phyloP scores from a whole-genome alignment of 768 basidiomycete species.

The Chalciporus piperatus region DNA sequence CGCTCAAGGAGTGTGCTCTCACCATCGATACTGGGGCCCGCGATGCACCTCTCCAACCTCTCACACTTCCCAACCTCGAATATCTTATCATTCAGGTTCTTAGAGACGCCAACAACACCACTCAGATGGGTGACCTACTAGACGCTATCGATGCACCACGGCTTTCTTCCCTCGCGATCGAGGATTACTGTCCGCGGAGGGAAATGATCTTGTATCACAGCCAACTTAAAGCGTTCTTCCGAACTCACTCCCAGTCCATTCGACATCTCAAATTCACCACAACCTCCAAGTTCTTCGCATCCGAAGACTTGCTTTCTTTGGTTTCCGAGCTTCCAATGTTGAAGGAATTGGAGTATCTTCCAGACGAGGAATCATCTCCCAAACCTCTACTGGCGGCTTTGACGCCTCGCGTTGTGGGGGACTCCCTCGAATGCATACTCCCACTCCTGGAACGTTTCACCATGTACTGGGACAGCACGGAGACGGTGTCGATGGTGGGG shows the following conservation, averaged over 20 bases:
- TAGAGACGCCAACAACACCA: slow-evolving; percentile 13
- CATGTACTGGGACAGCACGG: slow-evolving; percentile 25
- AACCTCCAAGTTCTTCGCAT: slow-evolving; percentile 15
- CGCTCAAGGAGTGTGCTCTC: slow-evolving; percentile 21
- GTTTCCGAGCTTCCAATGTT: slow-evolving; percentile 17
- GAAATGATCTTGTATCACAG: slow-evolving; percentile 13
- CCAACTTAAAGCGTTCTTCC: slow-evolving; percentile 17
- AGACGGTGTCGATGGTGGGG: slow-evolving; percentile 24
- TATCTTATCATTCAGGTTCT: slow-evolving; percentile 15
- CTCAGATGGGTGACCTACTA: slow-evolving; percentile 18
- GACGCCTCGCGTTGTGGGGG: slow-evolving; percentile 18
- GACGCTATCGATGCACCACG: slow-evolving; percentile 13
- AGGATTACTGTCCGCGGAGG: slow-evolving; percentile 15
- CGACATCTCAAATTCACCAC: slow-evolving; percentile 15
- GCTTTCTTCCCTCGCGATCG: slow-evolving; percentile 14
- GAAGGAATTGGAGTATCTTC: slow-evolving; percentile 22
- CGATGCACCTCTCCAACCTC: slow-evolving; percentile 7
- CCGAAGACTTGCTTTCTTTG: slow-evolving; percentile 16
- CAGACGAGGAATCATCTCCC: slow-evolving; percentile 23
- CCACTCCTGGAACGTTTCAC: slow-evolving; percentile 16
- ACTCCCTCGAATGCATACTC: slow-evolving; percentile 14
- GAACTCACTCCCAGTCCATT: slow-evolving; percentile 7
- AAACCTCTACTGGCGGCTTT: slow-evolving; percentile 14
- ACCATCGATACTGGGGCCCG: slow-evolving; percentile 9
- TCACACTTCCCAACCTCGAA: slow-evolving; percentile 20